Conservation (phyloP, 495 filamentous ascomycete genomes). For the Hypoxylon cercidicola region DNA sequence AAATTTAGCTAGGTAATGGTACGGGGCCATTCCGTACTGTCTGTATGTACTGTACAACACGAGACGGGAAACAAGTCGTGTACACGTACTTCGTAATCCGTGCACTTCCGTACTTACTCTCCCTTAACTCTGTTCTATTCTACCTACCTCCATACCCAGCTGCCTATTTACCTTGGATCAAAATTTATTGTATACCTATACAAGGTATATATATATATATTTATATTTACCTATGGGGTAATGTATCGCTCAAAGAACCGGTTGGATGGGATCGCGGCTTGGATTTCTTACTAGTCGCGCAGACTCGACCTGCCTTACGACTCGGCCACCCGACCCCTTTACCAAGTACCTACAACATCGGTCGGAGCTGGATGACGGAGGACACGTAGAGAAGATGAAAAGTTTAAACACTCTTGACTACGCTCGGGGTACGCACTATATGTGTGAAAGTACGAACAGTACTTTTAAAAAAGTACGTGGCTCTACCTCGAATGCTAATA, state of each 20-base stretch:
- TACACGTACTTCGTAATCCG: conserved; percentile 36
- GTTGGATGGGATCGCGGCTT: background rate
- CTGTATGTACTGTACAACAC: conserved; percentile 37
- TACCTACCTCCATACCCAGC: background rate
- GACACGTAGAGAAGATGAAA: conserved; percentile 12
- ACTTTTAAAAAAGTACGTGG: conserved; percentile 8
- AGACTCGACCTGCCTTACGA: background rate
- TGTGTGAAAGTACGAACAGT: background rate
- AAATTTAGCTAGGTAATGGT: conserved; percentile 41
- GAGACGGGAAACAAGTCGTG: conserved; percentile 33
- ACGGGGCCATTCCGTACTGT: conserved; percentile 43
- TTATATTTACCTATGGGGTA: background rate
- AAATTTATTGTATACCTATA: background rate
- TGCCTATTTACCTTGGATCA: too few species aligned
- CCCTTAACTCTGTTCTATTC: conserved; percentile 16
- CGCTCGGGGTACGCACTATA: conserved; percentile 5
- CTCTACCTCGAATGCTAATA: background rate
- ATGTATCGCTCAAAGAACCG: background rate
- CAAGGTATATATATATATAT: background rate
- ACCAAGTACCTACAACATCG: conserved; percentile 13
- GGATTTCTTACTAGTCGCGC: background rate
- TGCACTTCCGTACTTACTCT: conserved; percentile 25
- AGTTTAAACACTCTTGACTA: conserved; percentile 16
- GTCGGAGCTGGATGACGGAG: conserved; percentile 22
- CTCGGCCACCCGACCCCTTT: conserved; percentile 24